Conservation (phyloP, 768 basidiomycete genomes). For the Cantharellus cinnabarinus region DNA sequence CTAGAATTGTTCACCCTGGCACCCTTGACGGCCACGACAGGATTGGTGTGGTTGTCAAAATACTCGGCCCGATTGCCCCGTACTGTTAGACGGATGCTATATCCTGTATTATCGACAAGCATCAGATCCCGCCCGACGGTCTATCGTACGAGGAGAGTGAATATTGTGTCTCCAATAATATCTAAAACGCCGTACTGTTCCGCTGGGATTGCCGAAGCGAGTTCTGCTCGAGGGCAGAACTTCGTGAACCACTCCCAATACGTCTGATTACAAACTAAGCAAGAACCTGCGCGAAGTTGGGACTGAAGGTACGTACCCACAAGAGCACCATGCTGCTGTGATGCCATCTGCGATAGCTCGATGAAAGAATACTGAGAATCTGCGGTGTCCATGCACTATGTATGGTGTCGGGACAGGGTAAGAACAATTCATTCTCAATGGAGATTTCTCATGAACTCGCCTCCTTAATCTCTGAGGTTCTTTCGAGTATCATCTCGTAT, state of each 20-base stretch:
- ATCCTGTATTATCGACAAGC: constrained; percentile 67
- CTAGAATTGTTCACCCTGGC: constrained; percentile 85
- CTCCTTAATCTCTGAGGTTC: constrained; percentile 67
- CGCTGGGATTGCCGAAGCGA: constrained; percentile 47
- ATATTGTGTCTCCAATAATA: not conserved
- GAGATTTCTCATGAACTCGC: constrained; percentile 20
- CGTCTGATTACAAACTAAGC: constrained; percentile 30
- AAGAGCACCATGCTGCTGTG: constrained; percentile 53
- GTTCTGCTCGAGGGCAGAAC: constrained; percentile 39
- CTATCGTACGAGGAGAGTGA: constrained; percentile 19
- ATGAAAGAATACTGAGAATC: constrained; percentile 71
- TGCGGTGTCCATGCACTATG: constrained; percentile 56
- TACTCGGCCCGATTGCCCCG: constrained; percentile 93
- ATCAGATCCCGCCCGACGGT: constrained; percentile 76
- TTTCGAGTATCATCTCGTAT: constrained; percentile 80
- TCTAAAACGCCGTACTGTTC: constrained; percentile 34
- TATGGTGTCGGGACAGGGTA: no score
- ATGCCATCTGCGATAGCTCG: constrained; percentile 37
- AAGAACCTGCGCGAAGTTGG: not conserved
- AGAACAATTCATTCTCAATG: not conserved
- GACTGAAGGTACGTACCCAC: constrained; percentile 33
- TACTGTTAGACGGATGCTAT: constrained; percentile 63
- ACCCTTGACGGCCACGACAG: constrained; percentile 84
- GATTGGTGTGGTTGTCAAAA: constrained; percentile 31
- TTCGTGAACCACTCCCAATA: constrained; percentile 74